Percentiles rank a stretch among this genome's conserved stretches.
Conservation (phyloP, 768 basidiomycete species). For the Russula emetica region DNA sequence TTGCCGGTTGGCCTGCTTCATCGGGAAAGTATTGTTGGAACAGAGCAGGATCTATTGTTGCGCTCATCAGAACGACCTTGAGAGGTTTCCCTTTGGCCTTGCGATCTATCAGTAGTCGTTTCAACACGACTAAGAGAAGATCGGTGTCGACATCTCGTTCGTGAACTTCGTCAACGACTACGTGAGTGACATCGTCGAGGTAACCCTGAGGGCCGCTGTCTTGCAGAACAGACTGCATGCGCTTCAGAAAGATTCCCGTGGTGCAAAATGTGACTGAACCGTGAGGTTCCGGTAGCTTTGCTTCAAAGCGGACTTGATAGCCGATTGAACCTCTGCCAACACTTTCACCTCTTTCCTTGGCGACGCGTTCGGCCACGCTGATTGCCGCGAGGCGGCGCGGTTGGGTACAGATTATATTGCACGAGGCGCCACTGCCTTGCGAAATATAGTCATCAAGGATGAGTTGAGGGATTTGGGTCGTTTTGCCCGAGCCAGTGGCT, state of each 20-base stretch:
- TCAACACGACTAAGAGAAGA: conserved; percentile 81
- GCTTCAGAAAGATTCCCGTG: conserved; percentile 83
- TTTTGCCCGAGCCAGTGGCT: conserved; percentile 89
- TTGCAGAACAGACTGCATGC: conserved; percentile 71
- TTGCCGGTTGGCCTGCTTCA: conserved; percentile 52
- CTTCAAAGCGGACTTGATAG: conserved; percentile 90
- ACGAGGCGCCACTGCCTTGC: conserved; percentile 70
- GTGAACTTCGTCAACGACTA: conserved; percentile 94
- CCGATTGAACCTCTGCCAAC: conserved; percentile 68
- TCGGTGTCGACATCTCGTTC: conserved; percentile 95
- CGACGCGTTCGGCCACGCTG: conserved; percentile 85
- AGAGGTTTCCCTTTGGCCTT: conserved; percentile 64
- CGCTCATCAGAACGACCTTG: conserved; percentile 92
- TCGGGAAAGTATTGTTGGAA: conserved; percentile 87
- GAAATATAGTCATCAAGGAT: conserved; percentile 82
- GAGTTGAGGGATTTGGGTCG: conserved; percentile 91
- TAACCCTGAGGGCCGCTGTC: conserved; percentile 37
- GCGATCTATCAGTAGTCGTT: conserved; percentile 73
- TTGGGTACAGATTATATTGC: conserved; percentile 92
- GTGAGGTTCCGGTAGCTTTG: conserved; percentile 68
- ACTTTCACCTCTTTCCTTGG: conserved; percentile 76
- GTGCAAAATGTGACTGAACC: conserved; percentile 92
- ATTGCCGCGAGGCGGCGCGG: conserved; percentile 89
- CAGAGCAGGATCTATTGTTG: conserved; percentile 86
- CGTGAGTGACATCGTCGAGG: conserved; percentile 80